Evolutionary conservation across 257 asterid species (phyloP).

Genomic region (Euphrasia confusa): DNA sequence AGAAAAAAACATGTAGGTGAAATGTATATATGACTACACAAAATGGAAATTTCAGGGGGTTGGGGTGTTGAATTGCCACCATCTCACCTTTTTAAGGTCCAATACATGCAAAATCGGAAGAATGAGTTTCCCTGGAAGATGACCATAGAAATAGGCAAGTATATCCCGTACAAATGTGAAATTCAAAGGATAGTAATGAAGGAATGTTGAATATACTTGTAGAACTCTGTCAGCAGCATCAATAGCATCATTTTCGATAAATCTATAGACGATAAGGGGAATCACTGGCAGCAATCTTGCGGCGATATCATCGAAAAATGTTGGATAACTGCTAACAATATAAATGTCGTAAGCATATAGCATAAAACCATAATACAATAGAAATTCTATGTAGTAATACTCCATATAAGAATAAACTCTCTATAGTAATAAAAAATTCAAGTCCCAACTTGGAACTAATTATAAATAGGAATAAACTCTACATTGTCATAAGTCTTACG

Average conservation of each 20-base stretch:
- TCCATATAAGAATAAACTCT: too few species aligned
- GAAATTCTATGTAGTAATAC: too few species aligned
- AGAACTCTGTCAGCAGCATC: conserved; percentile 95
- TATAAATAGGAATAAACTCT: too few species aligned
- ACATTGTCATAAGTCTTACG: too few species aligned
- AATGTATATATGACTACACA: conserved; percentile 18
- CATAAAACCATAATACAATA: neutral
- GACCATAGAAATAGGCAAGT: conserved; percentile 94
- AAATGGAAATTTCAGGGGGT: neutral
- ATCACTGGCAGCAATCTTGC: conserved; percentile 93
- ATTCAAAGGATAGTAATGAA: conserved; percentile 83
- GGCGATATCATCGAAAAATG: conserved; percentile 94
- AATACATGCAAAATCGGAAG: conserved; percentile 71
- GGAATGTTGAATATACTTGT: conserved; percentile 71
- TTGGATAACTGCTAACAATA: conserved; percentile 64
- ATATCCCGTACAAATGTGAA: conserved; percentile 96
- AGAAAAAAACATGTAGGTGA: conserved; percentile 13
- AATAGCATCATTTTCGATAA: conserved; percentile 81
- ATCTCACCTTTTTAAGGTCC: conserved; percentile 76
- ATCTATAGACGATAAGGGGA: conserved; percentile 80
- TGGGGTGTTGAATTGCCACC: conserved; percentile 19
- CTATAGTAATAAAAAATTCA: too few species aligned
- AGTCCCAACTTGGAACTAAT: too few species aligned
- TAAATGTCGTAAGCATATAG: neutral
- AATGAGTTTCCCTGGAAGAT: conserved; percentile 87